Evolutionary conservation across 257 asterid genomes (phyloP), one percentile per base, ranked within the genome.

Genomic region (Przewalskia tangutica): DNA sequence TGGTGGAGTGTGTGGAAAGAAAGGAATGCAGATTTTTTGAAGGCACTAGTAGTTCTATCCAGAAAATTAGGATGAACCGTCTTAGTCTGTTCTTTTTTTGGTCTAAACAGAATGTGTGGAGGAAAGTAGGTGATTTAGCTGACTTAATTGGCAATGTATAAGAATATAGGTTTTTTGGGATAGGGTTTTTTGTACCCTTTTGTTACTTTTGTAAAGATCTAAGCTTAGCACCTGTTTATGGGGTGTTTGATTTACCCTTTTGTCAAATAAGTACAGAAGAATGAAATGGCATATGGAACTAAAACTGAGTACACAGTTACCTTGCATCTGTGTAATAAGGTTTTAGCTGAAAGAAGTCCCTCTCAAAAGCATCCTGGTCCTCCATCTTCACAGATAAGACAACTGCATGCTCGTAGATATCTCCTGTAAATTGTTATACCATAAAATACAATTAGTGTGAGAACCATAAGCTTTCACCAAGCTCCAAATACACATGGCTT

Each of bases 261-360:
- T 73, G 44, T 73, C 62, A 50, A 48, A 48, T 4, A 23, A 73
- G 60, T 27, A 23, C 42, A 13, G 79, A 23, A 73, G 62, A 36
- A 12, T 73, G 79, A 7, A 48, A 48, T 23, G 79, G 62, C 7
- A 50, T 73, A 13, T 73, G 62, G 42, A 20, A 20, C 7, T 73
- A 50, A 50, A 48, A 4, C 20, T 73, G 62, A 73, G 4, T 20
- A 50, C 4, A 80, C 66, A 83, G n/a, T 87, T 89, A 96, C 98
- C 94, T 85, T 78, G 98, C 91, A 88, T 96, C 98, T 12, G 97
- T 94, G 73, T 96, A 96, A 86, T 94, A 96, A 59, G 99, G 98
- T 84, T 96, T 96, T 83, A 94, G 90, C 84, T 94, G 99, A 86
- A 88, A 92, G 86, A 92, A 96, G 84, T 96, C 98, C 86, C 99